Evolutionary conservation across 805 yeast species (phyloP).

Genomic region (Pichia phayaonensis): DNA sequence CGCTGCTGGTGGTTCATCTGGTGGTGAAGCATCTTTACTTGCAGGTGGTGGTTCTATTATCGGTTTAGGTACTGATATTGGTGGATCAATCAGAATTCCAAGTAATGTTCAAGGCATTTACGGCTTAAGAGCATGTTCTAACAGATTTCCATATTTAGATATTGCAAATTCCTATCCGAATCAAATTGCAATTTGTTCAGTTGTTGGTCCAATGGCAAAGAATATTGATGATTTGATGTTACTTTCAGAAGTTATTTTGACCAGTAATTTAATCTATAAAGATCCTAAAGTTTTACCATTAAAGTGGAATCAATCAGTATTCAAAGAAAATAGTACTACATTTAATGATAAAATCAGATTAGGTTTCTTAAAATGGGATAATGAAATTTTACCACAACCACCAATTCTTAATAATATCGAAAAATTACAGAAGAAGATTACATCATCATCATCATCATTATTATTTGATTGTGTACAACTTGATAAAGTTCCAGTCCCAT

Average conservation of each 20-base stretch:
- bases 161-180: conserved; percentile 28
- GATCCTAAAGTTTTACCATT: conserved; percentile 47
- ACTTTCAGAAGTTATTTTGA: conserved; percentile 32
- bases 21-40: conserved; percentile 37
- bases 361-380: conserved; percentile 41
- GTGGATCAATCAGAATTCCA: conserved; percentile 33
- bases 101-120: conserved; percentile 26
- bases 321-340: conserved; percentile 1
- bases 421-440: conserved; percentile 20
- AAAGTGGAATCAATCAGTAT: conserved; percentile 35
- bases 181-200: conserved; percentile 28
- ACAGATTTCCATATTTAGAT: conserved; percentile 29
- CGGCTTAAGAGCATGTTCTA: conserved; percentile 29
- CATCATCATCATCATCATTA: not conserved
- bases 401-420: conserved; percentile 43
- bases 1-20: conserved; percentile 38
- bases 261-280: conserved; percentile 35
- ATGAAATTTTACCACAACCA: conserved; percentile 43
- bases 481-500: conserved; percentile 16
- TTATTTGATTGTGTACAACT: conserved; percentile 25
- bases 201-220: conserved; percentile 30
- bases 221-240: conserved; percentile 28
- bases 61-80: conserved; percentile 35
- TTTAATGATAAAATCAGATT: conserved; percentile 30
- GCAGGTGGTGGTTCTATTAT: conserved; percentile 27